Percentiles rank a stretch among this genome's conserved stretches.
phyloP scores from a whole-genome alignment of 805 yeast genomes.

The Tetrapisispora phaffii region DNA sequence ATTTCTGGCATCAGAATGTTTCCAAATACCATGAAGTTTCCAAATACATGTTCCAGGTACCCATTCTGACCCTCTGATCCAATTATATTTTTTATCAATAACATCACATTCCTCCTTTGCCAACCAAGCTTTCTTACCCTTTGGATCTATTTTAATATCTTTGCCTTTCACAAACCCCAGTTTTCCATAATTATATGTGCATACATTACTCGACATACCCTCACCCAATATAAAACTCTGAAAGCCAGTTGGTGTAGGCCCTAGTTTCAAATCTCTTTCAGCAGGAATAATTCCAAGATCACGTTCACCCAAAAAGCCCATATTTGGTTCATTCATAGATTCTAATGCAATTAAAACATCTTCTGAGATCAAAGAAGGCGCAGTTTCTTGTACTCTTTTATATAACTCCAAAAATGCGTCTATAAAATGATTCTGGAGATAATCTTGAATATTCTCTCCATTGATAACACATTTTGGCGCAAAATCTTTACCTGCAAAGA shows the following conservation, averaged over 20 bases:
- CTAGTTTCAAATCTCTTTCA: constrained; percentile 58
- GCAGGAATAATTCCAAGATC: constrained; percentile 48
- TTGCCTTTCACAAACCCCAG: constrained; percentile 71
- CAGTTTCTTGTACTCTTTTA: constrained; percentile 29
- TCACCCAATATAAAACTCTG: constrained; percentile 68
- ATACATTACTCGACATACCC: constrained; percentile 64
- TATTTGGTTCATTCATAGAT: constrained; percentile 75
- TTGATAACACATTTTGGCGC: constrained; percentile 70
- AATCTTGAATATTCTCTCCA: constrained; percentile 69
- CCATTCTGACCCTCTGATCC: constrained; percentile 60
- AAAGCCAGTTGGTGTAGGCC: constrained; percentile 74
- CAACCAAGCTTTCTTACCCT: constrained; percentile 65
- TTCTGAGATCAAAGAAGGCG: constrained; percentile 38
- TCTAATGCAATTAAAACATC: constrained; percentile 60
- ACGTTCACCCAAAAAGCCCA: constrained; percentile 58
- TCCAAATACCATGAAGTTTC: constrained; percentile 78
- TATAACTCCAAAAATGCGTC: constrained; percentile 43
- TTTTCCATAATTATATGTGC: constrained; percentile 55
- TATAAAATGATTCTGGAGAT: constrained; percentile 54
- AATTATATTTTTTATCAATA: constrained; percentile 56
- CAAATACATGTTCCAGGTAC: constrained; percentile 65
- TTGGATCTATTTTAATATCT: constrained; percentile 48
- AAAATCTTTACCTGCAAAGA: constrained; percentile 66
- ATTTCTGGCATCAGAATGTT: constrained; percentile 28
- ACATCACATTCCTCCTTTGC: constrained; percentile 33